These are phyloP conservation scores for Aureobasidium sp. DNA, from an alignment of 2,329 filamentous ascomycete genomes.

Conservation along the genomic window DNA sequence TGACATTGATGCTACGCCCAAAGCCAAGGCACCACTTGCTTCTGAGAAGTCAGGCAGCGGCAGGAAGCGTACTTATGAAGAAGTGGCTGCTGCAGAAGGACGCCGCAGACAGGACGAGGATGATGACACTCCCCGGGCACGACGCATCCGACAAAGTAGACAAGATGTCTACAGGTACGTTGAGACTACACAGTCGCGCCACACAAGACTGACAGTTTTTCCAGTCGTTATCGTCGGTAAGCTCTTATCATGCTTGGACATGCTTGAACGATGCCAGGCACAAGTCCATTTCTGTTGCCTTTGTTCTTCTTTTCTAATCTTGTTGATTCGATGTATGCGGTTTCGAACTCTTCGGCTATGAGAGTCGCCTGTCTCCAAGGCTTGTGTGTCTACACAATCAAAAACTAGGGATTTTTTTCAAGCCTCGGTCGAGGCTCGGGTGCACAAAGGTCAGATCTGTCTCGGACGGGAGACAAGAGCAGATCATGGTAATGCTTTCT, in stretches of 20 bases:
- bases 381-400: neutral
- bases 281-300: neutral
- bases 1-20: slow-evolving; percentile 18
- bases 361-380: no score
- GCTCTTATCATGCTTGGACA: neutral
- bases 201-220: neutral
- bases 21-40: slow-evolving; percentile 14
- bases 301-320: neutral
- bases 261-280: neutral
- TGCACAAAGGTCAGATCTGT: neutral
- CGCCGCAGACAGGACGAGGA: slow-evolving; percentile 18
- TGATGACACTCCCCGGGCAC: slow-evolving; percentile 16
- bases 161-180: slow-evolving; percentile 21
- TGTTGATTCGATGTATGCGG: neutral
- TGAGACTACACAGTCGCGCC: neutral
- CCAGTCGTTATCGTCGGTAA: slow-evolving; percentile 18
- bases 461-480: neutral
- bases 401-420: neutral
- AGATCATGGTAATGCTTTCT: neutral
- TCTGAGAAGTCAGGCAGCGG: slow-evolving; percentile 15
- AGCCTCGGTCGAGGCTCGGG: neutral
- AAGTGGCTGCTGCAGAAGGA: slow-evolving; percentile 16
- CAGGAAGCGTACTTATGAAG: slow-evolving; percentile 21
- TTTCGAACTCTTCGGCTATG: no score
- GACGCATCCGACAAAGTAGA: slow-evolving; percentile 11